A percentile compares a stretch with the other conserved stretches of the same genome.
phyloP scores from a whole-genome alignment of 2,329 filamentous ascomycete genomes.

The Nemania bipapillata region DNA sequence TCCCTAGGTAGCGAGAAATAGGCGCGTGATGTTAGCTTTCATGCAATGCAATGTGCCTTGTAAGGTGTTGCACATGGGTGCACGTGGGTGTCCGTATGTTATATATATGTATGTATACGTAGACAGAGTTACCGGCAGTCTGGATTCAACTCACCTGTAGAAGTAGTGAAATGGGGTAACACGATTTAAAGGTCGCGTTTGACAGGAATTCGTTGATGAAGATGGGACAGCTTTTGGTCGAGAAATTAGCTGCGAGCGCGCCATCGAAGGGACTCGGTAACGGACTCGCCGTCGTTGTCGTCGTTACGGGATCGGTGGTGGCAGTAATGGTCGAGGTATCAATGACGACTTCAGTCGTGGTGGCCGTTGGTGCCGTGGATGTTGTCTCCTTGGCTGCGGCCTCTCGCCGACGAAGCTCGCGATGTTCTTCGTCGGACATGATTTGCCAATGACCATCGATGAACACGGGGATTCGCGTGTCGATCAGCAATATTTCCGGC shows the following conservation, averaged over 20 bases:
- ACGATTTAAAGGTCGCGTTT: conserved; percentile 74
- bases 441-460: conserved; percentile 54
- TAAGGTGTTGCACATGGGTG: neutral
- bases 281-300: conserved; percentile 51
- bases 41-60: conserved; percentile 5
- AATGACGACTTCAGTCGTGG: conserved; percentile 51
- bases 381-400: conserved; percentile 26
- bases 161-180: conserved; percentile 85
- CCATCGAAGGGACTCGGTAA: conserved; percentile 76
- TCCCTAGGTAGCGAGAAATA: conserved; percentile 63
- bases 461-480: conserved; percentile 52
- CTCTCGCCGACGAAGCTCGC: conserved; percentile 44
- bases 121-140: neutral
- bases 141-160: conserved; percentile 69
- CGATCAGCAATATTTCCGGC: conserved; percentile 48
- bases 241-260: conserved; percentile 71
- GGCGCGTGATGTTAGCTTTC: conserved; percentile 22
- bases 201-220: conserved; percentile 76
- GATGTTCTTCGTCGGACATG: conserved; percentile 53
- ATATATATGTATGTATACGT: too few relatives aligned
- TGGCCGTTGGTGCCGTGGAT: conserved; percentile 6
- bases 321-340: conserved; percentile 48
- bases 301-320: conserved; percentile 40
- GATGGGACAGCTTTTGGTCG: conserved; percentile 66
- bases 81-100: too few relatives aligned